Conservation (phyloP, 2,329 filamentous ascomycete species). For the Aspergillus felis region DNA sequence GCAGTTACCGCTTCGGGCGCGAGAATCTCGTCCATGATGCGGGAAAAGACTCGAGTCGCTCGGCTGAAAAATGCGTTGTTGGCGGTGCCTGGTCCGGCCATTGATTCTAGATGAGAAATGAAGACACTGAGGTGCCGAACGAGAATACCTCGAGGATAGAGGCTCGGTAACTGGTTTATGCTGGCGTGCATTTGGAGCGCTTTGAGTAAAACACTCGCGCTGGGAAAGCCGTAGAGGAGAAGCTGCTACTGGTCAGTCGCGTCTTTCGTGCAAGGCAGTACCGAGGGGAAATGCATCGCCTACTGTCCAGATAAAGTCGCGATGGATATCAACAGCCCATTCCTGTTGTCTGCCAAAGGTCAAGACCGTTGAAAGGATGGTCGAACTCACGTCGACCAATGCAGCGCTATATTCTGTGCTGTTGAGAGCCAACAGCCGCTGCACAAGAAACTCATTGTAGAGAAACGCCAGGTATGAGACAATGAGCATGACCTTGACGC, state of each 20-base stretch:
- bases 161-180: slow-evolving; percentile 22
- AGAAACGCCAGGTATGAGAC: slow-evolving; percentile 23
- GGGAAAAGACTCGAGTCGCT: slow-evolving; percentile 17
- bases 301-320: slow-evolving; percentile 21
- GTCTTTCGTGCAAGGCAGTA: neutral
- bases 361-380: slow-evolving; percentile 22
- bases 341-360: slow-evolving; percentile 19
- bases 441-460: slow-evolving; percentile 26
- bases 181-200: slow-evolving; percentile 20
- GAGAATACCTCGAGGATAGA: slow-evolving; percentile 32
- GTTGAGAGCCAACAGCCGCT: slow-evolving; percentile 23
- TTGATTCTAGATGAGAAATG: slow-evolving; percentile 36
- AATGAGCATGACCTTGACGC: slow-evolving; percentile 31
- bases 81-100: slow-evolving; percentile 29
- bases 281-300: neutral
- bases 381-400: slow-evolving; percentile 19
- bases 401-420: slow-evolving; percentile 14
- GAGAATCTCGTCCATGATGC: slow-evolving; percentile 25
- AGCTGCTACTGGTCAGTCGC: slow-evolving; percentile 7
- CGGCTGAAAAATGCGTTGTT: slow-evolving; percentile 21
- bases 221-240: slow-evolving; percentile 24
- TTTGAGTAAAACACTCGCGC: slow-evolving; percentile 23
- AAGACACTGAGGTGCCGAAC: slow-evolving; percentile 40
- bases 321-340: slow-evolving; percentile 19
- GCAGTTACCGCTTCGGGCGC: slow-evolving; percentile 11